phyloP scores from a whole-genome alignment of 2,329 filamentous ascomycete genomes.

The Aspergillus hortae region DNA sequence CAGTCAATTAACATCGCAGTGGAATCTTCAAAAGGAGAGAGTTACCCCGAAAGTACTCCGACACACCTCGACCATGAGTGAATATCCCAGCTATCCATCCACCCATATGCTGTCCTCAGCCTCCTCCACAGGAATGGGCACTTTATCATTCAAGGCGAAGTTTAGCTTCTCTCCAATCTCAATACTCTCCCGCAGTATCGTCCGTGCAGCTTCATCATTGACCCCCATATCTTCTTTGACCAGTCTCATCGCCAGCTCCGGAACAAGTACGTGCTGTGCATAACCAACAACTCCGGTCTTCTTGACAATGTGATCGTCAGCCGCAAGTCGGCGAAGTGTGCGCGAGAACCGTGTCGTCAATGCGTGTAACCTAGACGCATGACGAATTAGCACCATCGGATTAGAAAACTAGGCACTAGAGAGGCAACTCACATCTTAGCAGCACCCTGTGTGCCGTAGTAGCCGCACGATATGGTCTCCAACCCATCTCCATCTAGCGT shows the following conservation, averaged over 20 bases:
- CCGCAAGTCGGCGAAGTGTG: conserved; percentile 59
- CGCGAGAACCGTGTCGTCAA: conserved; percentile 60
- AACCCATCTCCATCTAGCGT: conserved; percentile 45
- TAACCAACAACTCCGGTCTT: conserved; percentile 65
- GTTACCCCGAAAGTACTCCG: too few relatives aligned
- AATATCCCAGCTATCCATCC: neutral
- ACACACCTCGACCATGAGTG: too few relatives aligned
- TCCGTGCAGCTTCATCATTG: conserved; percentile 43
- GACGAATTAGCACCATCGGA: neutral
- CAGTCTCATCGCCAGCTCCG: conserved; percentile 58
- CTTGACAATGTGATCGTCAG: conserved; percentile 63
- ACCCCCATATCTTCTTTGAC: conserved; percentile 59
- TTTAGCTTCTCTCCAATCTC: conserved; percentile 65
- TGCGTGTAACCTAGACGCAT: conserved; percentile 45
- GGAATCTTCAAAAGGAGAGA: too few relatives aligned
- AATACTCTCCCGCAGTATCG: conserved; percentile 64
- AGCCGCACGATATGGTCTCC: conserved; percentile 66
- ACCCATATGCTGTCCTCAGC: neutral
- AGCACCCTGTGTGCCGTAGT: conserved; percentile 76
- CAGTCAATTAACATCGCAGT: neutral
- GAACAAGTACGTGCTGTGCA: conserved; percentile 72
- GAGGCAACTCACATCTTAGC: conserved; percentile 59
- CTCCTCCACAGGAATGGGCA: conserved; percentile 27
- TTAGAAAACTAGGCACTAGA: neutral
- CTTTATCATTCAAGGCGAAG: conserved; percentile 59